These are phyloP conservation scores for Ustilago xerochloae DNA, from an alignment of 1,284 basidiomycete genomes.

Conservation along the genomic window DNA sequence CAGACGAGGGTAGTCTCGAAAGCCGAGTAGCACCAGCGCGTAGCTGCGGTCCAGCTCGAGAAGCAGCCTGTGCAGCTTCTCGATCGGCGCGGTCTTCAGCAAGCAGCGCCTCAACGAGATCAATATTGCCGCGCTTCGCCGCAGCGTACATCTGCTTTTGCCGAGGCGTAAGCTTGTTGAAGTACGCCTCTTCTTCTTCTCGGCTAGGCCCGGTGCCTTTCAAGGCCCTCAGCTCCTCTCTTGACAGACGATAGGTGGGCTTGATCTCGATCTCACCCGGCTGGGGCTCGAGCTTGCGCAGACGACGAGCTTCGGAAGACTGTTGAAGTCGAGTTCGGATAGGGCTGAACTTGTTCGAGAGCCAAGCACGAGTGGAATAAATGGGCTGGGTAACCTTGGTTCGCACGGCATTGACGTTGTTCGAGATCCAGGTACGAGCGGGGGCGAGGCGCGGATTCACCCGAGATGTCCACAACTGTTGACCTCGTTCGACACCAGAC, in stretches of 20 bases:
- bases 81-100: too few species aligned
- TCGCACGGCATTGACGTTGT: neutral
- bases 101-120: too few species aligned
- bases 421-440: neutral
- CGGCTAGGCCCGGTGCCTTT: neutral
- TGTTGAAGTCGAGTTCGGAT: neutral
- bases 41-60: too few species aligned
- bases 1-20: too few species aligned
- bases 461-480: neutral
- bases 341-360: neutral
- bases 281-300: neutral
- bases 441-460: neutral
- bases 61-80: too few species aligned
- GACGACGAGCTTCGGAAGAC: neutral
- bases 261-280: conserved; percentile 10
- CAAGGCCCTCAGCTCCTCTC: neutral
- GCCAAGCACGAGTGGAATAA: too few species aligned
- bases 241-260: neutral
- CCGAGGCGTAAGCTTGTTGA: neutral
- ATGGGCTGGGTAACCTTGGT: too few species aligned
- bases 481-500: neutral
- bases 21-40: neutral
- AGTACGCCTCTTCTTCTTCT: neutral
- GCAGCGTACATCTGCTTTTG: neutral
- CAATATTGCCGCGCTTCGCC: neutral